These are phyloP conservation scores for Paraphaeosphaeria minitans DNA, from an alignment of 2,329 filamentous ascomycete species.

Conservation along the genomic window DNA sequence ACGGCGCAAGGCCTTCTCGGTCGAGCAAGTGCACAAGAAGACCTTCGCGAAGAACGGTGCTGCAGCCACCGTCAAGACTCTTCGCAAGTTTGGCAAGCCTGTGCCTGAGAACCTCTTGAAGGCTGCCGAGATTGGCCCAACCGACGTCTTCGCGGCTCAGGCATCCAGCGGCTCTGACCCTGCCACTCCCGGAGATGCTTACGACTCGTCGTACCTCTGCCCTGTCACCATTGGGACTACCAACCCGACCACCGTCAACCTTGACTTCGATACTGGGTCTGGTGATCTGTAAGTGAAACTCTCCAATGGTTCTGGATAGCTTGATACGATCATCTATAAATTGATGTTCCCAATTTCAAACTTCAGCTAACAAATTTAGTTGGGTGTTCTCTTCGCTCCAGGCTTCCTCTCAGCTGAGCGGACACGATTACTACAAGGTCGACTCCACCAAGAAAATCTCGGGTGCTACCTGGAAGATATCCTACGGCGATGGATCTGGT, in stretches of 20 bases:
- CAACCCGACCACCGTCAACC: constrained; percentile 59
- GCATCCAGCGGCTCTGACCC: constrained; percentile 43
- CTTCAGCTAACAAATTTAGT: constrained; percentile 44
- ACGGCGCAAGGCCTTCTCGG: constrained; percentile 36
- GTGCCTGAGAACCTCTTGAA: constrained; percentile 35
- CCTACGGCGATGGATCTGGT: constrained; percentile 68
- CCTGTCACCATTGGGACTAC: constrained; percentile 65
- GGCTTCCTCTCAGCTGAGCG: constrained; percentile 54
- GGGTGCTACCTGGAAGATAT: constrained; percentile 63
- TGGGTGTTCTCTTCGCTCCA: constrained; percentile 71
- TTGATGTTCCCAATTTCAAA: neutral
- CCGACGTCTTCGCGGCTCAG: constrained; percentile 17
- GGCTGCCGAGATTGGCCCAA: constrained; percentile 42
- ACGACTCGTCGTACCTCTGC: constrained; percentile 39
- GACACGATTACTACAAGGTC: constrained; percentile 65
- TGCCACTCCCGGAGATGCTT: constrained; percentile 49
- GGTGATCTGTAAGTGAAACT: constrained; percentile 64
- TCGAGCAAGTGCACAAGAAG: constrained; percentile 38
- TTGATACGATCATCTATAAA: neutral
- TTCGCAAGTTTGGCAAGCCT: constrained; percentile 45
- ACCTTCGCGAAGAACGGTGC: constrained; percentile 47
- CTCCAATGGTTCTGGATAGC: constrained; percentile 1
- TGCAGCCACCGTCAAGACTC: constrained; percentile 45
- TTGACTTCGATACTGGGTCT: constrained; percentile 75
- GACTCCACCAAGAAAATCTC: constrained; percentile 51